Evolutionary conservation across 2,329 filamentous ascomycete species (phyloP).

Genomic region (Dendrostoma leiphaemia): DNA sequence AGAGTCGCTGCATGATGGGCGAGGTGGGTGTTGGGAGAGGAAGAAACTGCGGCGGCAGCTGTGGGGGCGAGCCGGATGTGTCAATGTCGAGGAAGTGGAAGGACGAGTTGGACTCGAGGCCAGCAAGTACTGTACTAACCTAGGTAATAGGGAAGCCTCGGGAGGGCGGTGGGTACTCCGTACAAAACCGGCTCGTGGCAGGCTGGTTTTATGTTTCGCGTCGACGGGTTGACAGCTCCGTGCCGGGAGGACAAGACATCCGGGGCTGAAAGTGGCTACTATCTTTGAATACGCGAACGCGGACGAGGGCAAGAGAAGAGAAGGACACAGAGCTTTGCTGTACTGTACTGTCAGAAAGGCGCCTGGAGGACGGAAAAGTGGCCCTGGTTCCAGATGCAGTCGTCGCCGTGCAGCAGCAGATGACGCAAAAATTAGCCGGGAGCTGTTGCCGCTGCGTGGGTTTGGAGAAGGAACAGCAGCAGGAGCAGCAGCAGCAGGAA

Average conservation of each 20-base stretch:
- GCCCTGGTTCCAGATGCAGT: too few species aligned
- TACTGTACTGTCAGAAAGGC: too few species aligned
- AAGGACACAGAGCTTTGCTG: not conserved
- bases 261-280: slow-evolving; percentile 7
- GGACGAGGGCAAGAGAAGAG: not conserved
- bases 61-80: not conserved
- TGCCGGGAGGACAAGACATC: slow-evolving; percentile 13
- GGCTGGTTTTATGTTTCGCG: slow-evolving; percentile 7
- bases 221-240: slow-evolving; percentile 5
- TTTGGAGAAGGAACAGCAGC: too few species aligned
- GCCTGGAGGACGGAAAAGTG: not conserved
- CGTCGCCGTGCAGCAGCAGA: too few species aligned
- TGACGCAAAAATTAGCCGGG: too few species aligned
- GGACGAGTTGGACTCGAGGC: too few species aligned
- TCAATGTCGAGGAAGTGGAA: too few species aligned
- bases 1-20: slow-evolving; percentile 19
- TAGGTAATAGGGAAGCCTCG: too few species aligned
- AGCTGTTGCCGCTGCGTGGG: too few species aligned
- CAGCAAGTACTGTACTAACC: too few species aligned
- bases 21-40: not conserved
- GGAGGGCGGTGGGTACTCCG: too few species aligned
- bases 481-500: too few species aligned
- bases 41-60: not conserved
- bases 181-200: slow-evolving; percentile 6
- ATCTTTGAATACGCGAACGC: not conserved